phyloP scores from a whole-genome alignment of 345 rosid species.

The Lepidium didymum region DNA sequence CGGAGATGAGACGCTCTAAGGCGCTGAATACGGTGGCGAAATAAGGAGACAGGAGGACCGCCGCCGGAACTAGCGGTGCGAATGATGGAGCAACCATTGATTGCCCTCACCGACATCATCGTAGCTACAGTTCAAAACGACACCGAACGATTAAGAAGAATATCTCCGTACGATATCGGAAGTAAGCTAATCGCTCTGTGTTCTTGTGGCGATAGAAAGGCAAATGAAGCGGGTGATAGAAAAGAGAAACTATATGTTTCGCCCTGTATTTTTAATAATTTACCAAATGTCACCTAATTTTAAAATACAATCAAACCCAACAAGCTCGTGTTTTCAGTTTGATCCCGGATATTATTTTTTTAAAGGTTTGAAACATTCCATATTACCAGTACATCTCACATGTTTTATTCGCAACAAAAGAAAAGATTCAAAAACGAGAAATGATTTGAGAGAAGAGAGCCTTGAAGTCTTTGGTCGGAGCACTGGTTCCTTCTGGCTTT shows the following conservation, averaged over 20 bases:
- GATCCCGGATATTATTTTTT: background rate
- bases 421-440: conserved; percentile 36
- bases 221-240: conserved; percentile 21
- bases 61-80: conserved; percentile 35
- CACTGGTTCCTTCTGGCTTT: conserved; percentile 59
- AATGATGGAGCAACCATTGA: conserved; percentile 38
- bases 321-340: background rate
- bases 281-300: background rate
- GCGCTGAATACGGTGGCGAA: conserved; percentile 36
- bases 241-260: background rate
- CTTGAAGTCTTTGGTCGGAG: conserved; percentile 69
- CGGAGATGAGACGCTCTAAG: conserved; percentile 31
- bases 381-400: background rate
- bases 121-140: conserved; percentile 5
- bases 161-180: conserved; percentile 13
- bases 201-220: conserved; percentile 20
- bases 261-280: background rate
- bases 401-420: background rate
- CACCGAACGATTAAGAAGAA: conserved; percentile 2
- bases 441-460: conserved; percentile 56
- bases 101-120: conserved; percentile 57
- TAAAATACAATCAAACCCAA: background rate
- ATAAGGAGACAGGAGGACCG: conserved; percentile 35
- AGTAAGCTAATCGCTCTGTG: background rate
- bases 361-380: background rate